phyloP scores from a whole-genome alignment of 306 rosid genomes.

The Quillaja saponaria region DNA sequence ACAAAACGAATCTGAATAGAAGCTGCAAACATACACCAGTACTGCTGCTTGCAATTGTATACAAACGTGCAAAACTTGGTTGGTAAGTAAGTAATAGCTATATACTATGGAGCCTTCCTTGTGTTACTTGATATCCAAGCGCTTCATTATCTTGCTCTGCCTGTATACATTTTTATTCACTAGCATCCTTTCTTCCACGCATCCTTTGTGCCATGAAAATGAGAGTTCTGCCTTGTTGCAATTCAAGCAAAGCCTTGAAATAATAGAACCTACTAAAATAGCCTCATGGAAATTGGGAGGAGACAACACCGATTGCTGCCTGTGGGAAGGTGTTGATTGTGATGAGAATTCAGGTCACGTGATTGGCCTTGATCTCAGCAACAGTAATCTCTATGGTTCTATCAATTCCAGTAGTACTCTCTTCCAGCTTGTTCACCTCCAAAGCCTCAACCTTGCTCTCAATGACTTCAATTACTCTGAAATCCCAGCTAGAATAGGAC shows the following conservation, averaged over 20 bases:
- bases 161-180: no score
- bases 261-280: not conserved
- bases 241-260: not conserved
- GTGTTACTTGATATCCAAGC: no score
- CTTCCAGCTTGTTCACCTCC: not conserved
- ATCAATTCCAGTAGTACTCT: not conserved
- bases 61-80: no score
- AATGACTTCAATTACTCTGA: not conserved
- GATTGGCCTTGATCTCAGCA: not conserved
- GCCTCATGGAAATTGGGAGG: not conserved
- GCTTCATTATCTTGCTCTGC: no score
- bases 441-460: not conserved
- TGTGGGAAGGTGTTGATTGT: not conserved
- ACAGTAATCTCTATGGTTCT: not conserved
- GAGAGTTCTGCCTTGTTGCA: not conserved
- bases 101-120: no score
- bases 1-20: no score
- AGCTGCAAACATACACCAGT: no score
- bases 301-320: not conserved
- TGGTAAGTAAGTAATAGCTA: no score
- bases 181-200: not conserved
- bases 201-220: not conserved
- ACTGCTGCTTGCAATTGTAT: no score
- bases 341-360: not conserved
- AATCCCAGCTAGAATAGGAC: not conserved